These are phyloP conservation scores for Drosera capensis DNA, from an alignment of 148 eudicot species.

Conservation along the genomic window DNA sequence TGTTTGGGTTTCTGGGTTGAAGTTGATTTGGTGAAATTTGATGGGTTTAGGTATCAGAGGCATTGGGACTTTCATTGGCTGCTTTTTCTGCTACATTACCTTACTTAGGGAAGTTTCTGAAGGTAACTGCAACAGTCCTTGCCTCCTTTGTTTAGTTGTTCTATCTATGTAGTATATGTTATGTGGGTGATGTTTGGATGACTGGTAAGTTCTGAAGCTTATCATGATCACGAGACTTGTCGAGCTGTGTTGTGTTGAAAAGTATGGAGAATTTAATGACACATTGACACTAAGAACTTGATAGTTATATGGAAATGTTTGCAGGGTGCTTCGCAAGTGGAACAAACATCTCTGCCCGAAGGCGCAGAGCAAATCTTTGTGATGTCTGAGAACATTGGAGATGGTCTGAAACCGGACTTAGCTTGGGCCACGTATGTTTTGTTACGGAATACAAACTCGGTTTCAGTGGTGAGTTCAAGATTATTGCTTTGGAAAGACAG, in stretches of 20 bases:
- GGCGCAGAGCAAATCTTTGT: slow-evolving; percentile 62
- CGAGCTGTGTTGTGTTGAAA: too few species aligned
- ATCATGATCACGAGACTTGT: background rate
- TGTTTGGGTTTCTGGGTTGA: background rate
- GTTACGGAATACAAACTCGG: slow-evolving; percentile 71
- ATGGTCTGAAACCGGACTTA: slow-evolving; percentile 62
- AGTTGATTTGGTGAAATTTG: background rate
- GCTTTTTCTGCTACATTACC: slow-evolving; percentile 67
- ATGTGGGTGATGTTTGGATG: too few species aligned
- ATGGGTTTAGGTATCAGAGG: slow-evolving; percentile 55
- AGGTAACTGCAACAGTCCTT: slow-evolving; percentile 18
- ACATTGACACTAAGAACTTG: background rate
- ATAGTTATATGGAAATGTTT: slow-evolving; percentile 1
- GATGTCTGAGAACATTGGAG: slow-evolving; percentile 52
- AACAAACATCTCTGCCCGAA: slow-evolving; percentile 38
- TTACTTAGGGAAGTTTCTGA: slow-evolving; percentile 48
- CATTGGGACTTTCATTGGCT: slow-evolving; percentile 75
- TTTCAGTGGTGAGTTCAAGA: slow-evolving; percentile 51
- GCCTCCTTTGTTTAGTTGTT: background rate
- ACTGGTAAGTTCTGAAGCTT: background rate
- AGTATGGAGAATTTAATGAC: too few species aligned
- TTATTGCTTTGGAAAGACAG: background rate
- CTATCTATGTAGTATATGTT: too few species aligned
- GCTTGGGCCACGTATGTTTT: slow-evolving; percentile 88
- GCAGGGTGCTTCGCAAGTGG: slow-evolving; percentile 60